phyloP scores from a whole-genome alignment of 192 early-diverging fungal genomes.

The Obelidium mucronatum region DNA sequence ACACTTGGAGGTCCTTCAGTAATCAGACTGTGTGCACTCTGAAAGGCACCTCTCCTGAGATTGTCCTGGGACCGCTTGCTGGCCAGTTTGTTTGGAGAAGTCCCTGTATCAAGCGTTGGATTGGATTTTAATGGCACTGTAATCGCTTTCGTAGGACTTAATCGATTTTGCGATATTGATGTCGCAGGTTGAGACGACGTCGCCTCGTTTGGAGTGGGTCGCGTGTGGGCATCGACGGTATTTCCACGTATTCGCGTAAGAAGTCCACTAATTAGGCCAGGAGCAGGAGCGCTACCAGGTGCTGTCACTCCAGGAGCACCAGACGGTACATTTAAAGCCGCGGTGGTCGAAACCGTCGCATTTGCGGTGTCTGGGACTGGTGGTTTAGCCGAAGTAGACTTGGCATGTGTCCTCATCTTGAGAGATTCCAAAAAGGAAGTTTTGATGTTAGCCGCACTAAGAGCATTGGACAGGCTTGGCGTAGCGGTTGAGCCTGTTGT shows the following conservation, averaged over 20 bases:
- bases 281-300: neutral
- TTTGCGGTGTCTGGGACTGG: neutral
- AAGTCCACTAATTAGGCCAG: conserved; percentile 11
- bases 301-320: neutral
- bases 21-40: neutral
- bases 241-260: conserved; percentile 15
- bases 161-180: neutral
- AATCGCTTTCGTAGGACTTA: neutral
- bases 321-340: neutral
- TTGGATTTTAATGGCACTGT: too few relatives aligned
- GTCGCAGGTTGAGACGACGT: neutral
- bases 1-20: neutral
- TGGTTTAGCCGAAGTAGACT: neutral
- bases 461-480: neutral
- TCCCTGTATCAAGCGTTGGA: neutral
- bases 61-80: neutral
- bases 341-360: neutral
- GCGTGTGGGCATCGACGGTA: neutral
- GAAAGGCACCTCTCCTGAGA: neutral
- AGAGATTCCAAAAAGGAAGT: neutral
- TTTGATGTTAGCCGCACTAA: neutral
- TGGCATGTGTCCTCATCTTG: conserved; percentile 11
- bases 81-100: neutral
- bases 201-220: neutral
- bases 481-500: neutral